A percentile compares a stretch with the other conserved stretches of the same genome.
These are phyloP conservation scores for Babesia bigemina DNA, from an alignment of 169 alveolate genomes.

Conservation along the genomic window DNA sequence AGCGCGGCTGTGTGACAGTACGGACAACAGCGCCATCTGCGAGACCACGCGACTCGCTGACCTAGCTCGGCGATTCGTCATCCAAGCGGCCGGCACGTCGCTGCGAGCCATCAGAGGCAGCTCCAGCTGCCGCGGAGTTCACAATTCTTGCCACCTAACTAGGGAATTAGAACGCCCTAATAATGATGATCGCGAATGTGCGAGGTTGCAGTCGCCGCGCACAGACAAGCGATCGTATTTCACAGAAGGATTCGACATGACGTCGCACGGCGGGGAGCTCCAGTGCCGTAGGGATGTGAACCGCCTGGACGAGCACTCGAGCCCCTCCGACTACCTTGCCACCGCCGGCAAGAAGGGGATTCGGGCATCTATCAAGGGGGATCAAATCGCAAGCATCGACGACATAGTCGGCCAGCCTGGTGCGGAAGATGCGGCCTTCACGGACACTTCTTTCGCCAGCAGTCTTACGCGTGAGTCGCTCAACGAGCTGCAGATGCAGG, in stretches of 20 bases:
- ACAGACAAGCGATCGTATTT: background rate
- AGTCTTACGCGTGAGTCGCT: conserved; percentile 2
- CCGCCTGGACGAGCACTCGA: background rate
- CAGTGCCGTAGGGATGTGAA: background rate
- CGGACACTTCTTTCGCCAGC: conserved; percentile 16
- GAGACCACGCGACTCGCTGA: no score
- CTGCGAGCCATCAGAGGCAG: no score
- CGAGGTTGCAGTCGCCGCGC: background rate
- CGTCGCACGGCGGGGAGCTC: background rate
- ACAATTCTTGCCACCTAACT: no score
- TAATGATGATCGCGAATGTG: conserved; percentile 19
- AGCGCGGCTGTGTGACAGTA: no score
- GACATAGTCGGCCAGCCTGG: background rate
- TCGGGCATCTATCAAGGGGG: background rate
- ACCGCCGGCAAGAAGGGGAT: background rate
- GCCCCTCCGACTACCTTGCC: background rate
- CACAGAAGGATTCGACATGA: background rate
- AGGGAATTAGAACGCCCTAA: no score
- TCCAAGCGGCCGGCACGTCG: no score
- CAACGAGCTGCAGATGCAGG: conserved; percentile 3
- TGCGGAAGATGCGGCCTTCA: background rate
- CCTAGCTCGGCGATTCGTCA: no score
- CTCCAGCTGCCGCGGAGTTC: no score
- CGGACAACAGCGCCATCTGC: no score
- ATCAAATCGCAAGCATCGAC: background rate